A percentile compares a stretch with the other conserved stretches of the same genome.
These are phyloP conservation scores for Letharia lupina DNA, from an alignment of 495 filamentous ascomycete genomes.

Conservation along the genomic window DNA sequence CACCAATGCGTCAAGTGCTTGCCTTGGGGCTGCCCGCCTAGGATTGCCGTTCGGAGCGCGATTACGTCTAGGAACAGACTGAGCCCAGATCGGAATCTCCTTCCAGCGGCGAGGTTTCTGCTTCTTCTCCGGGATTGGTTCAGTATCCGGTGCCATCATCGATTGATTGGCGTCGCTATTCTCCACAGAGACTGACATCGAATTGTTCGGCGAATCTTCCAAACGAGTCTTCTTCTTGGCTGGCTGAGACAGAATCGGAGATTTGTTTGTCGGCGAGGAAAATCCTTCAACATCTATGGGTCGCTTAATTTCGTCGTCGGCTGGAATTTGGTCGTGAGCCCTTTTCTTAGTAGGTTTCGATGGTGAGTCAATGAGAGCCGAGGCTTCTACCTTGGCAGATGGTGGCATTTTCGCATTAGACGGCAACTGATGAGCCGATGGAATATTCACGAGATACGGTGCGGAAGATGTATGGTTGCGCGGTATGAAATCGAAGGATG, in stretches of 20 bases:
- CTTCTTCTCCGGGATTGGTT: constrained; percentile 36
- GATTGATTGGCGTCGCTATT: not conserved
- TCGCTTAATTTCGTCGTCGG: not conserved
- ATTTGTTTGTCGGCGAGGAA: not conserved
- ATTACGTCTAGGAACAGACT: constrained; percentile 31
- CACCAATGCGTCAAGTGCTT: constrained; percentile 22
- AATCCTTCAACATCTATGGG: not conserved
- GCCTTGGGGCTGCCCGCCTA: constrained; percentile 30
- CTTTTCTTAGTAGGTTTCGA: not conserved
- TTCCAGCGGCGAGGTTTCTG: constrained; percentile 14
- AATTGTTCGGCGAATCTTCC: constrained; percentile 8
- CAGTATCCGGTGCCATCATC: not conserved
- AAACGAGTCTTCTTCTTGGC: constrained; percentile 16
- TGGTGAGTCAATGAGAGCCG: not conserved
- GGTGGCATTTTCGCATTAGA: not conserved
- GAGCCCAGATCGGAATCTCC: constrained; percentile 38
- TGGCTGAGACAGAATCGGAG: not conserved
- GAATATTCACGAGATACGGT: not conserved
- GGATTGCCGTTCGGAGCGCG: constrained; percentile 12
- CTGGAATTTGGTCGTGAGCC: not conserved
- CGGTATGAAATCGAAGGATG: constrained; percentile 1
- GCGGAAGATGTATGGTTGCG: not conserved
- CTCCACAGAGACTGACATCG: constrained; percentile 1
- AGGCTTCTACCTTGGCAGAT: not conserved
- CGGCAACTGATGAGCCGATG: not conserved